Base-by-base conservation (phyloP, 106 monocot genomes). In the Cymbidium sinense region DNA sequence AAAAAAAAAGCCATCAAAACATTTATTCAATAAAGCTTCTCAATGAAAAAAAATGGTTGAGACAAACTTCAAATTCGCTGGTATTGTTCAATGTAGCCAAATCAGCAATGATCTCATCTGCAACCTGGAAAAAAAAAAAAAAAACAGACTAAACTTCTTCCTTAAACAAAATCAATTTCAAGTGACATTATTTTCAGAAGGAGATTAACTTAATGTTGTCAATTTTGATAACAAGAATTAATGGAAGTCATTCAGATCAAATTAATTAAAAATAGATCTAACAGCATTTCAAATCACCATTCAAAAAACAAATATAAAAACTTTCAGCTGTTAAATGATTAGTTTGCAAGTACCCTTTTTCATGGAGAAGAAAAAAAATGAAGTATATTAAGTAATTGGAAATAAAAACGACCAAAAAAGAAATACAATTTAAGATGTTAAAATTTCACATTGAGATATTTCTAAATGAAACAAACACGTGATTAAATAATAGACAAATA, bases 21-120 rank as follows among this genome's bases (percentile, higher is more conserved):
- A 67, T 44, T 34, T 76, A 41, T 51, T 64, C 4, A 82, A 47
- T 35, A 43, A 73, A 17, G 72, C 25, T 77, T 35, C 34, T n/a
- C 33, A 1, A 69, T 39, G 21, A 6, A 3, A 70, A 75, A 58
- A 13, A 36, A 85, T 83, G 77, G 61, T 35, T 20, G 37, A 67
- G 76, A 64, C 78, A 23, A 78, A 52, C 72, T n/a, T 64, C 69
- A 43, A 74, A 74, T 43, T 74, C 73, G 43, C 73, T 74, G 43
- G 43, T 37, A 47, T 82, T 86, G 58, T 75, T 73, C 29, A 83
- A 33, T 47, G 81, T 70, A 70, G 84, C 54, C 35, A 88, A 80
- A 33, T 93, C 93, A 12, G 78, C 73, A 75, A 90, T 72, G 75
- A 93, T 85, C 82, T 93, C 93, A 79, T 88, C 93, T 43, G 93